Evolutionary conservation across 2,329 filamentous ascomycete genomes (phyloP).

Genomic region (Ceratocystis destructans): DNA sequence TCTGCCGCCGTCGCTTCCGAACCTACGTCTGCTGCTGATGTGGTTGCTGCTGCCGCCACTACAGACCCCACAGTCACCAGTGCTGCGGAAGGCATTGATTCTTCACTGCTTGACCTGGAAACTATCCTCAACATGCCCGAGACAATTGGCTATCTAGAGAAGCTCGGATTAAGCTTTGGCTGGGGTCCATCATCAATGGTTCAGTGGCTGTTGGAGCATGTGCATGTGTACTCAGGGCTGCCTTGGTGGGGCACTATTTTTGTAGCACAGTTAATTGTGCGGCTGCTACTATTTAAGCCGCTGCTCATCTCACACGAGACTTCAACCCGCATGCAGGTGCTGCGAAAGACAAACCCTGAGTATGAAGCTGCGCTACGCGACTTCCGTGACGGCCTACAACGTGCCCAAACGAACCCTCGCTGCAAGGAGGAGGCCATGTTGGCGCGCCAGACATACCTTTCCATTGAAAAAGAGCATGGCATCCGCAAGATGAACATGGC

Average conservation of each 20-base stretch:
- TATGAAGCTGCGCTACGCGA: slow-evolving; percentile 31
- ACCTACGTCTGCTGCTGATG: slow-evolving; percentile 15
- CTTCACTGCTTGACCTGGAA: slow-evolving; percentile 23
- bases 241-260: slow-evolving; percentile 75
- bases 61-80: slow-evolving; percentile 21
- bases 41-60: slow-evolving; percentile 19
- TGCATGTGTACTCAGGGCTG: slow-evolving; percentile 61
- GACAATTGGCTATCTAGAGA: slow-evolving; percentile 66
- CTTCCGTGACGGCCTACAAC: slow-evolving; percentile 35
- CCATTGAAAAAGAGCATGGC: slow-evolving; percentile 26
- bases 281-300: slow-evolving; percentile 51
- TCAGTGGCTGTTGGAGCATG: slow-evolving; percentile 65
- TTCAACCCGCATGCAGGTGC: slow-evolving; percentile 44
- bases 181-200: slow-evolving; percentile 62
- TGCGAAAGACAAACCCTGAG: slow-evolving; percentile 38
- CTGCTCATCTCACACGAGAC: slow-evolving; percentile 49
- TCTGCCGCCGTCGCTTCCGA: slow-evolving; percentile 17
- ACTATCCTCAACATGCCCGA: slow-evolving; percentile 48
- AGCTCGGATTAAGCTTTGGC: slow-evolving; percentile 76
- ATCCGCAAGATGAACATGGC: slow-evolving; percentile 27
- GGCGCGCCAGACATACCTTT: slow-evolving; percentile 24
- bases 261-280: slow-evolving; percentile 49
- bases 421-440: slow-evolving; percentile 20
- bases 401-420: slow-evolving; percentile 29
- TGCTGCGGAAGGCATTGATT: slow-evolving; percentile 15